Percentiles rank a stretch among this genome's conserved stretches.
phyloP scores from a whole-genome alignment of 176 grass and related monocot genomes.

The Thalia dealbata region DNA sequence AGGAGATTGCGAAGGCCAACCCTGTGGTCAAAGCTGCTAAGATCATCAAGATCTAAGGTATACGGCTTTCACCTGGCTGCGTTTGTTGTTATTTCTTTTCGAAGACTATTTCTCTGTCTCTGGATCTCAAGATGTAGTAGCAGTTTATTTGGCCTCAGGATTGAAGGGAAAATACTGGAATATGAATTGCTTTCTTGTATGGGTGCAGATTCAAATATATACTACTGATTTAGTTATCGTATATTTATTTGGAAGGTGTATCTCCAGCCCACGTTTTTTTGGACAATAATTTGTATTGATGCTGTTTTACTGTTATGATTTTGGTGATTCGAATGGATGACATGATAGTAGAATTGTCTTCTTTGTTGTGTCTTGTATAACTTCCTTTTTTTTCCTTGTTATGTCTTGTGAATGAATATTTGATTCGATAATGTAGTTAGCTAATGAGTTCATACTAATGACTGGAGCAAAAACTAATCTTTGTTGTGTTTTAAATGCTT shows the following conservation, averaged over 20 bases:
- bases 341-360: neutral
- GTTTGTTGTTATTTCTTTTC: neutral
- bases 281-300: neutral
- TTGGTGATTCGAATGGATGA: neutral
- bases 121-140: neutral
- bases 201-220: neutral
- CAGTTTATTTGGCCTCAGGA: neutral
- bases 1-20: neutral
- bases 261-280: neutral
- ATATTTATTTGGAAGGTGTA: neutral
- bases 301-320: neutral
- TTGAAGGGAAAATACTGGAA: neutral
- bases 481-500: too few relatives aligned
- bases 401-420: neutral
- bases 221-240: neutral
- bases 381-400: neutral
- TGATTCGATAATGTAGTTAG: neutral
- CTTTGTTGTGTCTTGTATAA: neutral
- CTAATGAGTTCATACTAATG: neutral
- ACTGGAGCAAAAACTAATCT: too few relatives aligned
- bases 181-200: neutral
- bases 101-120: neutral
- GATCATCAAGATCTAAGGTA: neutral
- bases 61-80: neutral
- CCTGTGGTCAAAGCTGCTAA: neutral